Conservation (phyloP, 306 rosid genomes). For the Morella rubra region DNA sequence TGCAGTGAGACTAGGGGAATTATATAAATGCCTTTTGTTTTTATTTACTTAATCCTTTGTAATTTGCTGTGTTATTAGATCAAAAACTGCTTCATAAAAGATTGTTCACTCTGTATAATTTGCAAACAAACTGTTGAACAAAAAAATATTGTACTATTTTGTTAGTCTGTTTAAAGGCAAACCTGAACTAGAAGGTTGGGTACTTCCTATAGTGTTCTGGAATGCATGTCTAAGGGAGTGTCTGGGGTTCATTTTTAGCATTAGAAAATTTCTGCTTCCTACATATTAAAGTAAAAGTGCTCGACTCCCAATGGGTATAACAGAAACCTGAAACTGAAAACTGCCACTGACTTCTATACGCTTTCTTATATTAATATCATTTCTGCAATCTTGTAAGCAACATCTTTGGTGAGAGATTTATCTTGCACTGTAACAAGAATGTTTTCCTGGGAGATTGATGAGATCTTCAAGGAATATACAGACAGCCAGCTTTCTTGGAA, state of each 20-base stretch:
- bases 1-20: background rate
- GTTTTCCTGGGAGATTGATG: background rate
- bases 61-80: background rate
- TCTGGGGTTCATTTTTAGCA: background rate
- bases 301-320: too few relatives aligned
- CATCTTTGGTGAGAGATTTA: background rate
- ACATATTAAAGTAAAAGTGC: background rate
- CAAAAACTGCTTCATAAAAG: background rate
- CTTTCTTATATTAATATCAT: too few relatives aligned
- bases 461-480: background rate
- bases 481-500: background rate
- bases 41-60: too few relatives aligned
- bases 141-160: too few relatives aligned
- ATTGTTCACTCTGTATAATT: background rate
- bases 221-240: background rate
- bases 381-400: background rate
- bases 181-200: too few relatives aligned
- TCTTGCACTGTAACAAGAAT: background rate
- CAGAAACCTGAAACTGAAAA: background rate
- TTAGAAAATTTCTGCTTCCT: background rate
- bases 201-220: background rate
- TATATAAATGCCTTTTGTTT: background rate
- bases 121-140: too few relatives aligned
- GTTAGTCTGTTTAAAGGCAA: too few relatives aligned
- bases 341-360: too few relatives aligned